Conservation (phyloP, 805 yeast species). For the Pichia thaimueangensis region DNA sequence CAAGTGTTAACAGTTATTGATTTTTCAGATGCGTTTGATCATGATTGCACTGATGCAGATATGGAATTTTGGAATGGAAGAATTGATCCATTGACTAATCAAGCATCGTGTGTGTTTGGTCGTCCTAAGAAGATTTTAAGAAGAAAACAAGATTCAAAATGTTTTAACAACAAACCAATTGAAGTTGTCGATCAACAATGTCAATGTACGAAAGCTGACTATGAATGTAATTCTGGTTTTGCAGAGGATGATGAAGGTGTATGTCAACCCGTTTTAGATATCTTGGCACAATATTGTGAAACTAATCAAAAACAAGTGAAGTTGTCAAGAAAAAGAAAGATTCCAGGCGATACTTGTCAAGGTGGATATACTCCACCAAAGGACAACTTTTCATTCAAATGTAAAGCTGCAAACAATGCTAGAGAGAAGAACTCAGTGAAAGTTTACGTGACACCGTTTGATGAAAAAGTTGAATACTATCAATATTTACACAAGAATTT, state of each 20-base stretch:
- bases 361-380: constrained; percentile 18
- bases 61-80: constrained; percentile 61
- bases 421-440: constrained; percentile 26
- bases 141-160: constrained; percentile 58
- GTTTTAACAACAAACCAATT: constrained; percentile 50
- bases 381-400: constrained; percentile 29
- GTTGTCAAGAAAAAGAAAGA: constrained; percentile 21
- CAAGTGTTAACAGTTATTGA: constrained; percentile 36
- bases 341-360: constrained; percentile 25
- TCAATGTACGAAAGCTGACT: constrained; percentile 55
- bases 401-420: constrained; percentile 28
- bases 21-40: constrained; percentile 48
- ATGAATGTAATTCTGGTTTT: constrained; percentile 61
- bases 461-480: constrained; percentile 50
- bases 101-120: constrained; percentile 59
- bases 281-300: constrained; percentile 20
- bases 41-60: constrained; percentile 43
- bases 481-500: constrained; percentile 53
- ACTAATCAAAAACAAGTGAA: constrained; percentile 17
- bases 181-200: constrained; percentile 48
- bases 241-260: constrained; percentile 28
- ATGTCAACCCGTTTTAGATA: constrained; percentile 37
- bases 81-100: constrained; percentile 25
- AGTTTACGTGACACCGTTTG: constrained; percentile 38
- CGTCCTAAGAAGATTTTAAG: constrained; percentile 55